Evolutionary conservation across 1,284 basidiomycete species (phyloP).

Genomic region (Sanguinoderma infundibulare): DNA sequence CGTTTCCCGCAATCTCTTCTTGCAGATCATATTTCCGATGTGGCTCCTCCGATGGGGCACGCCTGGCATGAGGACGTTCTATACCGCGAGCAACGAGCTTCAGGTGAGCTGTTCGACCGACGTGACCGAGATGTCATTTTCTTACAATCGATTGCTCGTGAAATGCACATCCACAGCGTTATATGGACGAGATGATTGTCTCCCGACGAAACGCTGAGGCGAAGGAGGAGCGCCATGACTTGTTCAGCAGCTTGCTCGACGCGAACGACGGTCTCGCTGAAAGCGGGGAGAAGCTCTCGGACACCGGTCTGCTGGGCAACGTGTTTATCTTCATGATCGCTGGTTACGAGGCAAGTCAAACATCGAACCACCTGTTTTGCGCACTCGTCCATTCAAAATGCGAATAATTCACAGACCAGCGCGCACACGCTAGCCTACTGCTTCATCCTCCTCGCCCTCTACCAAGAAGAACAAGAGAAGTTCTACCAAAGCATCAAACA

Average conservation of each 20-base stretch:
- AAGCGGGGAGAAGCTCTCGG: conserved; percentile 43
- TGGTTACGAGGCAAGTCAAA: conserved; percentile 55
- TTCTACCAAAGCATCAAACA: conserved; percentile 55
- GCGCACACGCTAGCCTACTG: conserved; percentile 62
- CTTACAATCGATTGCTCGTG: neutral
- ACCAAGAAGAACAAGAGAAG: conserved; percentile 66
- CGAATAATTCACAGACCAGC: conserved; percentile 42
- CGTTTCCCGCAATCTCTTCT: conserved; percentile 16
- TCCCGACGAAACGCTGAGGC: conserved; percentile 43
- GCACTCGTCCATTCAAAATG: no score
- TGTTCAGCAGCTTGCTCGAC: conserved; percentile 58
- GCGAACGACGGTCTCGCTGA: conserved; percentile 46
- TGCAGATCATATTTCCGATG: conserved; percentile 10
- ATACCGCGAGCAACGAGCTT: conserved; percentile 6
- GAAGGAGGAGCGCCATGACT: conserved; percentile 52
- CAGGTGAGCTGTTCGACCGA: neutral
- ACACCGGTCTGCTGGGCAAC: conserved; percentile 59
- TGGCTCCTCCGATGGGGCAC: conserved; percentile 15
- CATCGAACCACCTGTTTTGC: no score
- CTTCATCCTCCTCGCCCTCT: conserved; percentile 53
- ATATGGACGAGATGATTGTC: conserved; percentile 43
- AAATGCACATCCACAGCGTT: neutral
- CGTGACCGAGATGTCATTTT: neutral
- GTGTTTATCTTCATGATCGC: conserved; percentile 52
- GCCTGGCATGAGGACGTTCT: conserved; percentile 4